These are phyloP conservation scores for Stylonectria norvegica DNA, from an alignment of 2,329 filamentous ascomycete species.

Conservation along the genomic window DNA sequence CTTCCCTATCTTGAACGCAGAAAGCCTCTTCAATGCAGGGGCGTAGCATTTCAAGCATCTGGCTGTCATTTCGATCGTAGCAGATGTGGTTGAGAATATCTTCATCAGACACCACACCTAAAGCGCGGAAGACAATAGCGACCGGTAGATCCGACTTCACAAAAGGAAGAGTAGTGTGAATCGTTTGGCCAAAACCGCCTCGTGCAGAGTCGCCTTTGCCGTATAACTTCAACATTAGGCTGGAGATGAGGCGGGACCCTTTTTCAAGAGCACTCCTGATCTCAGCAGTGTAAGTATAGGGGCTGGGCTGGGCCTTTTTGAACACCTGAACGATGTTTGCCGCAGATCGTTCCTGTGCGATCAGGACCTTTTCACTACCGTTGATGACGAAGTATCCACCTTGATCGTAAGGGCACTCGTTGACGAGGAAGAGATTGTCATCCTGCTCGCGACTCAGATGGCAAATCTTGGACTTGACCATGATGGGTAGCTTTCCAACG, in stretches of 20 bases:
- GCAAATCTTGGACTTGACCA: conserved; percentile 97
- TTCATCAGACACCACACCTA: conserved; percentile 94
- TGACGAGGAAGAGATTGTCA: conserved; percentile 82
- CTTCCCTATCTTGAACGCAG: conserved; percentile 90
- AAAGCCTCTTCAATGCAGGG: conserved; percentile 97
- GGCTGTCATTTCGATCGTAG: conserved; percentile 89
- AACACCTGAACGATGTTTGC: conserved; percentile 99
- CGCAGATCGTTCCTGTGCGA: conserved; percentile 94
- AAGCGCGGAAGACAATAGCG: conserved; percentile 89
- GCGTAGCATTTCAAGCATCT: conserved; percentile 96
- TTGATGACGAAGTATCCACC: conserved; percentile 99
- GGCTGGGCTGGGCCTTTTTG: conserved; percentile 91
- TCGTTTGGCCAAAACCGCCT: conserved; percentile 79
- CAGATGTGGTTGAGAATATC: conserved; percentile 98
- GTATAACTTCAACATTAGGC: conserved; percentile 85
- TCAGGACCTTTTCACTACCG: conserved; percentile 96
- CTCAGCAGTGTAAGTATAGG: conserved; percentile 89
- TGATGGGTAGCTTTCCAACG: conserved; percentile 93
- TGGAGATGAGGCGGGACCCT: conserved; percentile 90
- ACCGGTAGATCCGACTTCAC: conserved; percentile 93
- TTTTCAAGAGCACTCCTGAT: conserved; percentile 96
- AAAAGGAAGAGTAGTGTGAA: conserved; percentile 88
- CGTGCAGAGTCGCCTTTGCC: conserved; percentile 77
- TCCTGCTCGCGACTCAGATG: conserved; percentile 81
- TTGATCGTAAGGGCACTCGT: conserved; percentile 97